phyloP scores from a whole-genome alignment of 495 filamentous ascomycete genomes.

The Daldinia childiae region DNA sequence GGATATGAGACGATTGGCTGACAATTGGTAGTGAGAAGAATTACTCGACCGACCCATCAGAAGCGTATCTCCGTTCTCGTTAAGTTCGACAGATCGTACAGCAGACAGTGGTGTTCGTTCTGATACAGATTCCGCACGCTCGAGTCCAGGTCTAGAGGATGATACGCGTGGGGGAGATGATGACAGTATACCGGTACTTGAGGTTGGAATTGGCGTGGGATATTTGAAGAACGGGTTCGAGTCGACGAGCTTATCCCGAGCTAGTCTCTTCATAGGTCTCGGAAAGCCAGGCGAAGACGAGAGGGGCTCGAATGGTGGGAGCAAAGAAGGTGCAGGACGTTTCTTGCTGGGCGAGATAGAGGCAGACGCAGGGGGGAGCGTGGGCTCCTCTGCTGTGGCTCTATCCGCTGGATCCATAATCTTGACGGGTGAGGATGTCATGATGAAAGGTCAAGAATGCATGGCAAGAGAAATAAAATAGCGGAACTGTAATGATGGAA shows the following conservation, averaged over 20 bases:
- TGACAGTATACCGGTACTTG: conserved; percentile 88
- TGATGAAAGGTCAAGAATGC: conserved; percentile 33
- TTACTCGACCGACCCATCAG: conserved; percentile 92
- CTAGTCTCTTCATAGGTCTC: conserved; percentile 74
- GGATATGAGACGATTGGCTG: conserved; percentile 89
- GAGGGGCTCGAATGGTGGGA: conserved; percentile 92
- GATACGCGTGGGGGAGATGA: conserved; percentile 78
- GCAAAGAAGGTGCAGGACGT: conserved; percentile 79
- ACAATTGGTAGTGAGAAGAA: conserved; percentile 90
- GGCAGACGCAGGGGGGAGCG: conserved; percentile 40
- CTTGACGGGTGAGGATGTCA: conserved; percentile 47
- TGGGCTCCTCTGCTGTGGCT: conserved; percentile 37
- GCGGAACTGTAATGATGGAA: conserved; percentile 15
- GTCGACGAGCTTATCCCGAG: conserved; percentile 60
- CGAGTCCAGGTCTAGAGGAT: conserved; percentile 63
- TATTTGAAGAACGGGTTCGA: conserved; percentile 67
- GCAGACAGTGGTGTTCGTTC: conserved; percentile 86
- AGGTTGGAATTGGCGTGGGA: conserved; percentile 92
- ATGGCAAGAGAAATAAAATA: conserved; percentile 30
- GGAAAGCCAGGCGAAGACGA: conserved; percentile 88
- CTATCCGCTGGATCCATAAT: conserved; percentile 37
- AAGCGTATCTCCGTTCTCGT: conserved; percentile 81
- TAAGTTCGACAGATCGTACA: conserved; percentile 81
- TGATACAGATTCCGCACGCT: conserved; percentile 74
- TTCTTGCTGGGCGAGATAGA: conserved; percentile 56